These are phyloP conservation scores for Ganoderma boninense DNA, from an alignment of 1,284 basidiomycete genomes.

Conservation along the genomic window DNA sequence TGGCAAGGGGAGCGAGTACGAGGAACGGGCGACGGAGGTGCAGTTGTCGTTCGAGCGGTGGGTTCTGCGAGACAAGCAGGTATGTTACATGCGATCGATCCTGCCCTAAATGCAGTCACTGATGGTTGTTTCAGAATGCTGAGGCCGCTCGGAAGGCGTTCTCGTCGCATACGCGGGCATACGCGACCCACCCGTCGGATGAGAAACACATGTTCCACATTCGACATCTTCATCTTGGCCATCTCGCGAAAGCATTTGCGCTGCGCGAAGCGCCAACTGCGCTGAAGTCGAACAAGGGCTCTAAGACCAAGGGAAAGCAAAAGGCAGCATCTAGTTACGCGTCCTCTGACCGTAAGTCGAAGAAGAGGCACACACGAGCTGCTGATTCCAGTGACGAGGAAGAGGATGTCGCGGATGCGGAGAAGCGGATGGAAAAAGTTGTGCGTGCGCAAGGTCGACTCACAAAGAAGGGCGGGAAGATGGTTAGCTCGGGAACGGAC, in stretches of 20 bases:
- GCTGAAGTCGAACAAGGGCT: constrained; percentile 49
- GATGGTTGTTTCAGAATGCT: constrained; percentile 64
- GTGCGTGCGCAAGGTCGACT: constrained; percentile 88
- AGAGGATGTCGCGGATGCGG: constrained; percentile 64
- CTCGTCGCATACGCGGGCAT: constrained; percentile 92
- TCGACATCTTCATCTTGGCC: constrained; percentile 92
- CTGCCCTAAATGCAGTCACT: neutral
- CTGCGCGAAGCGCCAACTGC: constrained; percentile 91
- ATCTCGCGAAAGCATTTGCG: constrained; percentile 96
- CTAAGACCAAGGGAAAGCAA: constrained; percentile 30
- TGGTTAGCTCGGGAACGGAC: constrained; percentile 76
- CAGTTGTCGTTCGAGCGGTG: constrained; percentile 96
- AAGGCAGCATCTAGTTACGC: constrained; percentile 26
- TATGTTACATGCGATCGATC: constrained; percentile 44
- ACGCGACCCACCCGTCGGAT: constrained; percentile 94
- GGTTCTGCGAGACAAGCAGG: constrained; percentile 82
- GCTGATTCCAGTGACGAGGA: constrained; percentile 51
- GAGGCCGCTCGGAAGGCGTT: constrained; percentile 87
- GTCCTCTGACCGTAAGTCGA: constrained; percentile 27
- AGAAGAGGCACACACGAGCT: constrained; percentile 30
- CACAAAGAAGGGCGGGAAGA: constrained; percentile 81
- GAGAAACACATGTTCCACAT: constrained; percentile 98
- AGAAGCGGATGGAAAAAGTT: constrained; percentile 88
- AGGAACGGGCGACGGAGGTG: constrained; percentile 93
- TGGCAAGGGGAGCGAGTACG: constrained; percentile 81